Evolutionary conservation across 2,329 filamentous ascomycete genomes (phyloP).

Genomic region (Cryphonectria radicalis): DNA sequence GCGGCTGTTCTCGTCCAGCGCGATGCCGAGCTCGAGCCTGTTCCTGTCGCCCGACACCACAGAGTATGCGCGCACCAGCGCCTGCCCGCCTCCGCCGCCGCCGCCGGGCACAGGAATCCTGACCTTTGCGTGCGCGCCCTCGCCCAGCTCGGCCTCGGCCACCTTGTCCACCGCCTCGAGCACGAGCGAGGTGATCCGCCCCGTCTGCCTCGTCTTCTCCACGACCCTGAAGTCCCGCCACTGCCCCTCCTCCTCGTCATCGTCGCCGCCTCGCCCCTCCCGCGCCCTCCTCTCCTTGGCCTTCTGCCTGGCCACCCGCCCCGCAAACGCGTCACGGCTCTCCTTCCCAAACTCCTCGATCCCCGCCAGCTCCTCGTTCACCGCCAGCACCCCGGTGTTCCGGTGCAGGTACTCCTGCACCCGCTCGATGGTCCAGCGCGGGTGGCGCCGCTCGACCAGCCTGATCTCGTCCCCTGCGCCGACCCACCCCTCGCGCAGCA

Average conservation of each 20-base stretch:
- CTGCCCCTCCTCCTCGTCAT: constrained; percentile 37
- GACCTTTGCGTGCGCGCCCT: constrained; percentile 61
- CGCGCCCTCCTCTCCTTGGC: constrained; percentile 34
- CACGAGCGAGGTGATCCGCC: constrained; percentile 54
- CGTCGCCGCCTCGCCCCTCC: constrained; percentile 22
- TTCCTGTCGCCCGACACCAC: constrained; percentile 56
- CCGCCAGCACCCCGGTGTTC: constrained; percentile 53
- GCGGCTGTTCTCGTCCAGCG: constrained; percentile 57
- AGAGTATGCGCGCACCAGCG: constrained; percentile 63
- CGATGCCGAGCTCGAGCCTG: constrained; percentile 61
- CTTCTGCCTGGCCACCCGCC: constrained; percentile 52
- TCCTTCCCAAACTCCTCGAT: constrained; percentile 57
- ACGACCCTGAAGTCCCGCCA: constrained; percentile 55
- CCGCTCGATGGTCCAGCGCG: constrained; percentile 65
- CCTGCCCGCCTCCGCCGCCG: constrained; percentile 44
- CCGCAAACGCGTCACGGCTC: constrained; percentile 52
- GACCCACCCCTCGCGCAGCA: constrained; percentile 59
- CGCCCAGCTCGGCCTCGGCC: constrained; percentile 37
- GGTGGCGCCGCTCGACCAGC: constrained; percentile 59
- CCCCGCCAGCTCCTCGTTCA: constrained; percentile 56
- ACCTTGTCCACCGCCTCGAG: constrained; percentile 50
- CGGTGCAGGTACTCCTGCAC: constrained; percentile 67
- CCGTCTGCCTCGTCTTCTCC: constrained; percentile 56
- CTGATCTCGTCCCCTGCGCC: constrained; percentile 59
- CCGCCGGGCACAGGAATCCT: constrained; percentile 43